phyloP scores from a whole-genome alignment of 73 alveolate species.

The Uronychia binucleata region DNA sequence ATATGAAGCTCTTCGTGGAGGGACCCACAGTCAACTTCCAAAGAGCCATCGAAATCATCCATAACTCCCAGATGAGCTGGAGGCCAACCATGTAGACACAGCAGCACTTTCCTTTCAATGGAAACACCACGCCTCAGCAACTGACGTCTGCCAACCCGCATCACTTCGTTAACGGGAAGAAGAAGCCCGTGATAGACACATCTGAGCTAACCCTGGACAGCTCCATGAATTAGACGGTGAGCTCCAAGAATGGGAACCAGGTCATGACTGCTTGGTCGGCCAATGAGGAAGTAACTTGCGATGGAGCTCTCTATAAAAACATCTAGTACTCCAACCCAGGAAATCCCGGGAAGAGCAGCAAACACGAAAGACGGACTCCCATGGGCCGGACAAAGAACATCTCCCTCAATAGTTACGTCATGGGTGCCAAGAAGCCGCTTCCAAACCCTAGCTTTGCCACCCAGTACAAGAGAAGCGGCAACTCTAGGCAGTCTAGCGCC shows the following conservation, averaged over 20 bases:
- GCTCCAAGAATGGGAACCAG: neutral
- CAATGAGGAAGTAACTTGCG: neutral
- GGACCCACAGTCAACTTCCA: neutral
- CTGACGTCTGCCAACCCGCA: neutral
- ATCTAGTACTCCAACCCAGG: neutral
- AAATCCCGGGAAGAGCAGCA: neutral
- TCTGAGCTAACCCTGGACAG: neutral
- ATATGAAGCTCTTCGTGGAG: constrained; percentile 17
- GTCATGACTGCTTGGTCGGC: neutral
- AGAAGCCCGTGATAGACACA: neutral
- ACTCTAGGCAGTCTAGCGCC: neutral
- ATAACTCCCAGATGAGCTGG: neutral
- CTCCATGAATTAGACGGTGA: neutral
- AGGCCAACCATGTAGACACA: neutral
- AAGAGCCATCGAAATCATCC: neutral
- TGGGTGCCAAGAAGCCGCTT: neutral
- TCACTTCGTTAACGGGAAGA: neutral
- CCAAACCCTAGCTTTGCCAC: too few relatives aligned
- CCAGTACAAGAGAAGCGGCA: neutral
- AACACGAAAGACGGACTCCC: neutral
- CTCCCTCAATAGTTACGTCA: neutral
- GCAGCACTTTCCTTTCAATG: neutral
- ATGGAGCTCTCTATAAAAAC: too few relatives aligned
- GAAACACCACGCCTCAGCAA: neutral
- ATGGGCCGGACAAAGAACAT: neutral